A percentile compares a stretch with the other conserved stretches of the same genome.
Evolutionary conservation across 805 yeast species (phyloP).

Genomic region (Cyberlindnera bimundalis): DNA sequence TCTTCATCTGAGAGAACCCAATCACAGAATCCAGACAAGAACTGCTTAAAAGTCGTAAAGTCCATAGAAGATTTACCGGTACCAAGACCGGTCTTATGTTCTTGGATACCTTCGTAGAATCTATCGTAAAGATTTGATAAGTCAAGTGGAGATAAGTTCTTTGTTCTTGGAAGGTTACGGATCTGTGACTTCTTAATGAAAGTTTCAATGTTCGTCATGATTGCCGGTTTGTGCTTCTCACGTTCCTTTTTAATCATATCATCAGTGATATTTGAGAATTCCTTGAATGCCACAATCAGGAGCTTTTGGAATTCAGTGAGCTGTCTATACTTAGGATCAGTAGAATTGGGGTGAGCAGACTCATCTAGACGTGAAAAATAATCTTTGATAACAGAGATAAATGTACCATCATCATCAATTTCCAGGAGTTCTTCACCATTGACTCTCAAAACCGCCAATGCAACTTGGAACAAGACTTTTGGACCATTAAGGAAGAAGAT

Average conservation of each 20-base stretch:
- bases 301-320: constrained; percentile 87
- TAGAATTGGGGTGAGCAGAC: constrained; percentile 70
- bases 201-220: constrained; percentile 79
- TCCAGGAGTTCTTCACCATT: constrained; percentile 81
- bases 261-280: constrained; percentile 78
- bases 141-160: constrained; percentile 53
- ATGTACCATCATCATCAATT: constrained; percentile 89
- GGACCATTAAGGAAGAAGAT: constrained; percentile 89
- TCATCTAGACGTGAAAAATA: constrained; percentile 77
- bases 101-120: constrained; percentile 70
- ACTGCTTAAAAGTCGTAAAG: constrained; percentile 63
- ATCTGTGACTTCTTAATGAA: constrained; percentile 91
- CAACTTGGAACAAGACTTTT: constrained; percentile 85
- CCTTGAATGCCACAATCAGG: constrained; percentile 88
- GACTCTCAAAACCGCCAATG: constrained; percentile 81
- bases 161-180: constrained; percentile 76
- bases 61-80: constrained; percentile 67
- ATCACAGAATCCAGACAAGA: constrained; percentile 76
- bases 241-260: constrained; percentile 68
- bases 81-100: constrained; percentile 54
- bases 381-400: constrained; percentile 78
- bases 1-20: constrained; percentile 53
- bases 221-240: constrained; percentile 65
- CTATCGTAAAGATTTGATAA: constrained; percentile 78
- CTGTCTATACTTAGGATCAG: constrained; percentile 57